These are phyloP conservation scores for Paramecium tetraurelia DNA, from an alignment of 73 alveolate genomes.

Conservation along the genomic window DNA sequence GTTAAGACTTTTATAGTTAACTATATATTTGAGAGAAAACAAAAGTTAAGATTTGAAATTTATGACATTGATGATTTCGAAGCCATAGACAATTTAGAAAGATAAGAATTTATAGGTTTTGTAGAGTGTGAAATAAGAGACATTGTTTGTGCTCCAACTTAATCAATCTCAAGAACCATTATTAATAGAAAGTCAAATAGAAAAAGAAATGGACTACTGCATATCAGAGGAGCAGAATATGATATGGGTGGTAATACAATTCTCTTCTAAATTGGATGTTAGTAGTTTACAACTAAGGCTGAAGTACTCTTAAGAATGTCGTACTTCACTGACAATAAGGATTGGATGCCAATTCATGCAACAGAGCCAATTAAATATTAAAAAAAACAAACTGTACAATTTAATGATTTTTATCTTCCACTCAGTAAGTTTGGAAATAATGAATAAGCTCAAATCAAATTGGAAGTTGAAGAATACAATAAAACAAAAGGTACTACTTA, in stretches of 20 bases:
- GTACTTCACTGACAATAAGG: slow-evolving; percentile 36
- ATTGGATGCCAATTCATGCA: slow-evolving; percentile 61
- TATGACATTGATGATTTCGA: slow-evolving; percentile 76
- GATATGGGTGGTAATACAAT: slow-evolving; percentile 59
- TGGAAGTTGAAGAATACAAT: slow-evolving; percentile 59
- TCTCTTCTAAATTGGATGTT: slow-evolving; percentile 52
- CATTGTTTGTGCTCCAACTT: slow-evolving; percentile 67
- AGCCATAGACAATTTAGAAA: slow-evolving; percentile 46
- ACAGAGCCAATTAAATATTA: slow-evolving; percentile 64
- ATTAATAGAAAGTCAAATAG: slow-evolving; percentile 53
- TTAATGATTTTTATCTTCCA: slow-evolving; percentile 49
- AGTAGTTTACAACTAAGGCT: slow-evolving; percentile 19
- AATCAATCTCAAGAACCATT: slow-evolving; percentile 56
- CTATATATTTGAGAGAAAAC: slow-evolving; percentile 76
- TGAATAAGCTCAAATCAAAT: not conserved
- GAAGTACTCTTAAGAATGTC: slow-evolving; percentile 30
- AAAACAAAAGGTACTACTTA: slow-evolving; percentile 46
- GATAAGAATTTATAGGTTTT: slow-evolving; percentile 57
- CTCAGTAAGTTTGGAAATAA: slow-evolving; percentile 1
- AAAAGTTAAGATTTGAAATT: slow-evolving; percentile 62
- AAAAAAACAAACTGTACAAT: slow-evolving; percentile 39
- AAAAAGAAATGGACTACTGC: slow-evolving; percentile 36
- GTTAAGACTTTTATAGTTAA: slow-evolving; percentile 68
- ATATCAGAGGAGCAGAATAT: slow-evolving; percentile 54
- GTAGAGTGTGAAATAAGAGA: slow-evolving; percentile 73